Conservation (phyloP, 2,329 filamentous ascomycete species). For the Xylariaceae sp. region DNA sequence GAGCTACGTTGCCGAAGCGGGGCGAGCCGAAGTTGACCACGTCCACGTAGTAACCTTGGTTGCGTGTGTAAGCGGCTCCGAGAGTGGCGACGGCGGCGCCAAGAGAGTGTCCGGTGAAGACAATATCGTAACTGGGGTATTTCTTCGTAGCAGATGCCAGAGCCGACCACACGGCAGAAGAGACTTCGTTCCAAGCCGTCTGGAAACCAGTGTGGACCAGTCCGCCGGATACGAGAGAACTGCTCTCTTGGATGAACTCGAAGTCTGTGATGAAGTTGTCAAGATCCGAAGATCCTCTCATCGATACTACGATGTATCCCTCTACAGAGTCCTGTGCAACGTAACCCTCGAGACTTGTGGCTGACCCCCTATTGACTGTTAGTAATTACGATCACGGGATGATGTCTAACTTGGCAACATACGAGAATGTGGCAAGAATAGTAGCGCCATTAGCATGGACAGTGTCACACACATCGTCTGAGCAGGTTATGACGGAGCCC, state of each 20-base stretch:
- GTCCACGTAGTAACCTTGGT: constrained; percentile 44
- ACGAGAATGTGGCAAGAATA: constrained; percentile 36
- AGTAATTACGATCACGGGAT: constrained; percentile 3
- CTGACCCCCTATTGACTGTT: constrained; percentile 32
- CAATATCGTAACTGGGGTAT: constrained; percentile 50
- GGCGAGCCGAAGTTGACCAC: constrained; percentile 66
- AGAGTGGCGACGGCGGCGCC: constrained; percentile 62
- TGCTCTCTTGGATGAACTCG: constrained; percentile 35
- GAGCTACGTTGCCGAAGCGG: constrained; percentile 56
- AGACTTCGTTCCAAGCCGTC: constrained; percentile 54
- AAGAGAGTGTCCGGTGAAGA: constrained; percentile 65
- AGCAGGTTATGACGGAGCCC: constrained; percentile 42
- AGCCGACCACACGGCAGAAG: constrained; percentile 37
- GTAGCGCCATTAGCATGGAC: constrained; percentile 41
- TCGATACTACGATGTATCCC: constrained; percentile 54
- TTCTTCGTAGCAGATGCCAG: constrained; percentile 40
- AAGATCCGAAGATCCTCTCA: constrained; percentile 56
- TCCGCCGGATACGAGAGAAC: constrained; percentile 44
- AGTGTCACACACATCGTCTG: constrained; percentile 39
- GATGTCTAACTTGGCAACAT: background rate
- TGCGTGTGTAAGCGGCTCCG: constrained; percentile 53
- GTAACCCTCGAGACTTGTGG: constrained; percentile 47
- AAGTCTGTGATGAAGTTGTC: constrained; percentile 60
- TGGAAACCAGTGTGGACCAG: constrained; percentile 56
- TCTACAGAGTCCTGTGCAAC: constrained; percentile 47